Base-by-base conservation (phyloP, 2,329 filamentous ascomycete species). In the Fusarium acutatum region DNA sequence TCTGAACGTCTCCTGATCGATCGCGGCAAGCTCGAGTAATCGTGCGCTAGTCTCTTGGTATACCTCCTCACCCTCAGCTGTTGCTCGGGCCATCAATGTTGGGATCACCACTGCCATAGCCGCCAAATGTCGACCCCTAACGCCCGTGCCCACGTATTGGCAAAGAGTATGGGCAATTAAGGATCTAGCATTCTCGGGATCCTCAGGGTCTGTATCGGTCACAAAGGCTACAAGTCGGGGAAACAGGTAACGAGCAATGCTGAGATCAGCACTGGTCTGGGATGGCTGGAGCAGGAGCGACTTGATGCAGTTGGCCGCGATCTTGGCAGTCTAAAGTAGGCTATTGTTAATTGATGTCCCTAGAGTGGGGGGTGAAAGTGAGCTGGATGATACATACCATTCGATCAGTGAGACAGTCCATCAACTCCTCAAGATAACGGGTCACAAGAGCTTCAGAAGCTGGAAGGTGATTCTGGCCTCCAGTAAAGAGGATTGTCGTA, bases 281-380 rank as follows among this genome's bases (percentile, higher is more conserved):
- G 89, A 84, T 60, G 88, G 83, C 76, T 92, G 86, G 7, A 97
- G 84, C 35, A 98, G 87, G 13, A 98, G 88, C 13, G 95, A 96
- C 64, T 95, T 91, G 74, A 96, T 90, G 82, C 96, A 99, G 79
- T 94, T 95, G 69, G 94, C 93, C 3, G 96, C 95, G 63, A 98
- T 95, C 79, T 94, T 97, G 61, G 94, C 93, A 4, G 94, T 96
- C 90, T 92, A 64, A 32, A 22, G 14, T 49, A 76, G 60, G 78
- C 38, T 57, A 69, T 60, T 49, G 57, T 76, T 37, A 64, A 64
- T 52, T 46, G 30, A 35, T 18, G 35, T 53, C 47, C 50, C 47
- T 30, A 34, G 46, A 22, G 35, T 40, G 28, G 9, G 17, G 18
- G 41, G 37, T 46, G 18, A 17, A 38, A 32, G 9, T n/a, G 40